Conservation (phyloP, 768 basidiomycete genomes). For the Udeniomyces megalosporus region DNA sequence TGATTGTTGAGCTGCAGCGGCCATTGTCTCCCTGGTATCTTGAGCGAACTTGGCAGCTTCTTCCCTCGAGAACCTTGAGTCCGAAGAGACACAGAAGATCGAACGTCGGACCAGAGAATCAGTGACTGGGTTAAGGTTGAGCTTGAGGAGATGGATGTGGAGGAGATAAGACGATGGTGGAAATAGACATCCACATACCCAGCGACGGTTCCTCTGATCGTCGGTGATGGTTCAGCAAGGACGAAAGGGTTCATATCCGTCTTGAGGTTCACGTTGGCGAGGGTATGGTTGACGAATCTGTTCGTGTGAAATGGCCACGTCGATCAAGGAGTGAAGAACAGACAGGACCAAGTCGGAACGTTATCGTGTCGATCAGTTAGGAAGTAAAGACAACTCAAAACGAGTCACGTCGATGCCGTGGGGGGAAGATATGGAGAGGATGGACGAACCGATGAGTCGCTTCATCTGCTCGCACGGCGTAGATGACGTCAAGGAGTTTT, state of each 20-base stretch:
- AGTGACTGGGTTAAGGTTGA: too few relatives aligned
- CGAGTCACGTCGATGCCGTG: too few relatives aligned
- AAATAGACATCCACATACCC: neutral
- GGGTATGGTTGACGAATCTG: conserved; percentile 83
- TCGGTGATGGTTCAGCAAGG: neutral
- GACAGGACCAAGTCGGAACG: neutral
- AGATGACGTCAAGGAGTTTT: conserved; percentile 61
- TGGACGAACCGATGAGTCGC: conserved; percentile 61
- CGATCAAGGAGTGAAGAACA: too few relatives aligned
- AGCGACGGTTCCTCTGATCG: neutral
- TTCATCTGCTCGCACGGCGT: conserved; percentile 85
- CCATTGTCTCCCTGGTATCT: conserved; percentile 11
- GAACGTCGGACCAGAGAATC: too few relatives aligned
- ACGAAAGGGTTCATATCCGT: conserved; percentile 78
- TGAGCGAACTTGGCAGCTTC: conserved; percentile 28
- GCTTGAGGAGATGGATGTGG: conserved; percentile 26
- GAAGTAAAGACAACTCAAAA: too few relatives aligned
- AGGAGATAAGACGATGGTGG: neutral
- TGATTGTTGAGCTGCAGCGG: too few relatives aligned
- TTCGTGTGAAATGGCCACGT: too few relatives aligned
- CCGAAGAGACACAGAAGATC: neutral
- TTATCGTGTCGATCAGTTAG: neutral
- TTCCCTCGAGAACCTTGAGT: conserved; percentile 27
- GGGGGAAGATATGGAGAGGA: neutral
- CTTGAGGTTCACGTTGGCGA: conserved; percentile 54